Evolutionary conservation across 495 filamentous ascomycete species (phyloP).

Genomic region (Annulohypoxylon moriforme): DNA sequence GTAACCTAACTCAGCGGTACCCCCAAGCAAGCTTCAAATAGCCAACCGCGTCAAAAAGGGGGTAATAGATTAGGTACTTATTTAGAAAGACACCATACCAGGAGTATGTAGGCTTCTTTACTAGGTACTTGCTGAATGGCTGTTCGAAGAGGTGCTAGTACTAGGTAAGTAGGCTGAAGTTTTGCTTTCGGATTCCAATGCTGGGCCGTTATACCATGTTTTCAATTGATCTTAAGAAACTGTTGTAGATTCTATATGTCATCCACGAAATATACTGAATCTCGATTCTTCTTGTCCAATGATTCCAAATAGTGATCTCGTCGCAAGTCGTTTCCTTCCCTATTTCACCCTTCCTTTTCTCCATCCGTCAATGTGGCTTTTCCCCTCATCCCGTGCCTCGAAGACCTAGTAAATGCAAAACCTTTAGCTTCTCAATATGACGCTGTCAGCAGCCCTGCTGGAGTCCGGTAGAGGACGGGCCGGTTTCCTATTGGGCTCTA

Average conservation of each 20-base stretch:
- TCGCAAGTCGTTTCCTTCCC: slow-evolving; percentile 8
- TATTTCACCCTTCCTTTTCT: background rate
- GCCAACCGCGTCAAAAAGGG: too few relatives aligned
- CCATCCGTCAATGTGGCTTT: slow-evolving; percentile 1
- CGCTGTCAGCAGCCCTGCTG: slow-evolving; percentile 31
- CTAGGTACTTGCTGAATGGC: too few relatives aligned
- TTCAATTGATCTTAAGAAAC: background rate
- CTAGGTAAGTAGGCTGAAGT: too few relatives aligned
- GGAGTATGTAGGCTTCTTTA: too few relatives aligned
- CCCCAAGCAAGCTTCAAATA: too few relatives aligned
- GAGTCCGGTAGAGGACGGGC: slow-evolving; percentile 20
- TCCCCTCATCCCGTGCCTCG: slow-evolving; percentile 1
- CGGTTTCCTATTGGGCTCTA: slow-evolving; percentile 33
- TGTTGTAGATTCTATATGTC: background rate
- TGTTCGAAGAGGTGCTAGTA: too few relatives aligned
- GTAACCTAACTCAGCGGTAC: too few relatives aligned
- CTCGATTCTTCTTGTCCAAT: background rate
- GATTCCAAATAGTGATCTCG: background rate
- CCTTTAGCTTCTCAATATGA: background rate
- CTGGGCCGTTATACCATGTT: too few relatives aligned
- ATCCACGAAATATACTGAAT: background rate
- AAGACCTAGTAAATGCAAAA: slow-evolving; percentile 1
- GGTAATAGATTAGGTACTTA: too few relatives aligned
- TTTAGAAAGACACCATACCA: too few relatives aligned
- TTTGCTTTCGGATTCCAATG: too few relatives aligned